Evolutionary conservation across 768 basidiomycete genomes (phyloP).

Genomic region (Phlebiopsis flavidoalba): DNA sequence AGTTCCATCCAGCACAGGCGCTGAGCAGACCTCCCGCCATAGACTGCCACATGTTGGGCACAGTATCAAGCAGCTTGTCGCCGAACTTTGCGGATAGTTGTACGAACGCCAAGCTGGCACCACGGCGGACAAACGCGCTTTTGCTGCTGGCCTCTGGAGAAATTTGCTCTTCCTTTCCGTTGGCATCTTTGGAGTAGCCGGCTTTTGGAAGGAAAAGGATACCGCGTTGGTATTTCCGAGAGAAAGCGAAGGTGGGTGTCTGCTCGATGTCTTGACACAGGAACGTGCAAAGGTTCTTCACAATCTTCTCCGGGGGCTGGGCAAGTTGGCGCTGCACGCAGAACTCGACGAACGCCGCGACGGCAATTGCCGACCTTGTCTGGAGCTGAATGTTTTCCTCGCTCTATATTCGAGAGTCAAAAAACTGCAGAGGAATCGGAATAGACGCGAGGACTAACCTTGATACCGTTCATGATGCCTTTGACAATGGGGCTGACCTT

Average conservation of each 20-base stretch:
- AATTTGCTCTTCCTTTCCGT: constrained; percentile 34
- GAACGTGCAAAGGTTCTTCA: constrained; percentile 96
- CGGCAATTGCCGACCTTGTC: constrained; percentile 77
- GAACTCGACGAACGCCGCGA: constrained; percentile 85
- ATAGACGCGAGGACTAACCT: constrained; percentile 47
- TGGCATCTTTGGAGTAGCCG: constrained; percentile 23
- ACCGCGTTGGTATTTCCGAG: constrained; percentile 56
- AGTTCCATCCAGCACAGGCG: constrained; percentile 63
- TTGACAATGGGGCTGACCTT: constrained; percentile 97
- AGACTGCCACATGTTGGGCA: constrained; percentile 96
- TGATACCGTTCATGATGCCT: constrained; percentile 96
- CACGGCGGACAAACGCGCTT: constrained; percentile 75
- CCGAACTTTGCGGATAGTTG: constrained; percentile 78
- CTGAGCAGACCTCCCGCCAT: constrained; percentile 76
- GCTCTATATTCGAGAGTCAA: constrained; percentile 41
- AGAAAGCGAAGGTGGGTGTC: constrained; percentile 83
- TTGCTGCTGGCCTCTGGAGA: constrained; percentile 52
- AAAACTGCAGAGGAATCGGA: not conserved
- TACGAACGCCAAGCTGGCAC: constrained; percentile 79
- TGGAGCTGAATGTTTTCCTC: constrained; percentile 91
- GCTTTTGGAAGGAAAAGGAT: constrained; percentile 70
- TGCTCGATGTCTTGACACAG: constrained; percentile 87
- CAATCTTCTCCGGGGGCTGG: constrained; percentile 92
- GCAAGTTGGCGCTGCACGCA: constrained; percentile 67
- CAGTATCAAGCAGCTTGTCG: constrained; percentile 56